Evolutionary conservation across 257 asterid species (phyloP), one percentile per base, ranked within the genome.

Genomic region (Solanum infundibuliforme): DNA sequence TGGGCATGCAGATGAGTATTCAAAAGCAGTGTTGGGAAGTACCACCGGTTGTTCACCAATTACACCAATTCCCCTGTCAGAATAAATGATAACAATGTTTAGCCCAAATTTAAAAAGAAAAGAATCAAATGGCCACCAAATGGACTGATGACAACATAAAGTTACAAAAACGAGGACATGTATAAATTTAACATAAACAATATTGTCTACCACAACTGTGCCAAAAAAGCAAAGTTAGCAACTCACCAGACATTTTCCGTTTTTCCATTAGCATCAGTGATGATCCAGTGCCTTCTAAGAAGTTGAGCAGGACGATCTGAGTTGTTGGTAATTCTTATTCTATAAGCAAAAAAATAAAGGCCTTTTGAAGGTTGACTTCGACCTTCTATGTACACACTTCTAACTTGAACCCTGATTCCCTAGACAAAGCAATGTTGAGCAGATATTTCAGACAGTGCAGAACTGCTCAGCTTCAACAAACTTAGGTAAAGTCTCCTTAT

Each of bases 1-100:
- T 5, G 99, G 99, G 91, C 98, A 96, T 69, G 98, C 99, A 55
- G 99, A 96, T 41, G 99, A 94, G 87, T 95, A 96, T 85, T 96
- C 98, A 81, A 96, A 95, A 66, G 98, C 92, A 16, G 94, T 92
- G 29, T 93, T 93, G 79, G 98, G 98, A 92, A 94, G 98, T 90
- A 96, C 89, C 72, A 94, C 99, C 7, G 99, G 99, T 85, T 96
- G 98, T 91, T 96, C 98, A 21, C 98, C 98, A 69, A 95, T 93
- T 75, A 96, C 99, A 68, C 99, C 99, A 34, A 87, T 86, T 39
- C 98, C 98, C 90, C 99, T 96, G 90, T 66, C 12, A 84, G 18
- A 90, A 48, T 77, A 65, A 85, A 87, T 32, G 38, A 86, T 34
- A 32, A 36, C 69, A 35, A 79, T 14, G 29, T 52, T 55, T 79